Evolutionary conservation across 306 rosid species (phyloP).

Genomic region (Vigna mungo): DNA sequence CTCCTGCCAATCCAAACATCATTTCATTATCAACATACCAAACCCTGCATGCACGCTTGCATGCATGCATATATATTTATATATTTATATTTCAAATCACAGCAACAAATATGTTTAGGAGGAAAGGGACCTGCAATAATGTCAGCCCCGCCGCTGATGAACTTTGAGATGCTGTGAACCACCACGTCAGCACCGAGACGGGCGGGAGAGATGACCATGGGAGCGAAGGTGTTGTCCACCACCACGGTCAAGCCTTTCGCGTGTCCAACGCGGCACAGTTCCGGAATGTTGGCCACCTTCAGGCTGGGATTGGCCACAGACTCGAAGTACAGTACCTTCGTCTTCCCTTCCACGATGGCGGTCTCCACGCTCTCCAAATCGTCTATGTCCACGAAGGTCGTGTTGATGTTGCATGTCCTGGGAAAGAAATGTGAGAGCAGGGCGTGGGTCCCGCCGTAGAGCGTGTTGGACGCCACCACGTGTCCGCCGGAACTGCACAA

Average conservation of each 20-base stretch:
- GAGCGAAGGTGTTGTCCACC: slow-evolving; percentile 82
- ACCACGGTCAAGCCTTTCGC: slow-evolving; percentile 68
- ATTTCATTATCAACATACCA: too few relatives aligned
- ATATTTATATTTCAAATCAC: too few relatives aligned
- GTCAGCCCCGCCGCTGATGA: slow-evolving; percentile 92
- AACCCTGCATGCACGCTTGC: too few relatives aligned
- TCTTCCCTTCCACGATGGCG: slow-evolving; percentile 63
- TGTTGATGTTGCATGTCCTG: slow-evolving; percentile 56
- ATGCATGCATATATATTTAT: too few relatives aligned
- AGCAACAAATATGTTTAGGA: too few relatives aligned
- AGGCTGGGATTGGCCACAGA: slow-evolving; percentile 68
- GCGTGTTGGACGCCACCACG: slow-evolving; percentile 60
- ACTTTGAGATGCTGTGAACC: slow-evolving; percentile 82
- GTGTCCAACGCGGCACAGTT: slow-evolving; percentile 61
- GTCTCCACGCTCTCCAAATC: slow-evolving; percentile 56
- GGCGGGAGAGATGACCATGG: slow-evolving; percentile 78
- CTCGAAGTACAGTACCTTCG: slow-evolving; percentile 71
- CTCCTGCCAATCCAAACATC: slow-evolving; percentile 52
- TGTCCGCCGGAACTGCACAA: slow-evolving; percentile 67
- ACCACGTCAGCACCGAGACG: slow-evolving; percentile 85
- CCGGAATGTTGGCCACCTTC: slow-evolving; percentile 67
- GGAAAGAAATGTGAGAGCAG: slow-evolving; percentile 66
- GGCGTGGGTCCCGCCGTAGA: slow-evolving; percentile 87
- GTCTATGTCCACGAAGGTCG: slow-evolving; percentile 65
- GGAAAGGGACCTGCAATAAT: slow-evolving; percentile 70